Evolutionary conservation across 2,329 filamentous ascomycete genomes (phyloP), one percentile per base, ranked within the genome.

Genomic region (Xylaria sp.): DNA sequence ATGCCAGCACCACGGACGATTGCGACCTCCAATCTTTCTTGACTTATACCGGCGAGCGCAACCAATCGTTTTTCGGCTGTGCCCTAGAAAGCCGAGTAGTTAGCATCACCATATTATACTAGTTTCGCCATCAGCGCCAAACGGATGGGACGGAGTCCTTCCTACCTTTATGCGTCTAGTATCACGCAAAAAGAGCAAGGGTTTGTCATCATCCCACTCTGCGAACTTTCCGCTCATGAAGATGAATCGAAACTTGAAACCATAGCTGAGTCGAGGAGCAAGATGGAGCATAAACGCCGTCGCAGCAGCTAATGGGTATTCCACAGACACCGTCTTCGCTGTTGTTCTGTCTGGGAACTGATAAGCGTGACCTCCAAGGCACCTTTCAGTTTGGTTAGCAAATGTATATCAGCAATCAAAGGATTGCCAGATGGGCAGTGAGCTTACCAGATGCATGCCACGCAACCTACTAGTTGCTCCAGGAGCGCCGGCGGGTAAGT

Each of bases 381-480:
- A 55, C 52, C 52, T 72, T 23, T 72, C 74, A 25, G 89, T 85
- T 52, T 85, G 79, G 28, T 80, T 15, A 57, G 85, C 71, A 85
- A 82, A 34, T 80, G 83, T 80, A 66, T 83, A 79, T 50, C 86
- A 81, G 81, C 76, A 75, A 48, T 78, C 79, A 28, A 28, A 8
- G 5, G 30, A 23, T 43, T 18, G n/a, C 8, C 6, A 6, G 48
- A 30, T 12, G 20, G 3, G 41, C n/a, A 12, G n/a, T 34, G 18
- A 34, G 83, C 83, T 45, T 85, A 90, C 90, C 90, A 92, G 30
- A 92, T 83, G 73, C 87, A 90, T 0, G 85, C 89, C 52, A 88
- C 83, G 0, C 88, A 88, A 18, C 87, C 89, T 3, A 43, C 30
- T 13, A 76, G 66, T 72, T 86, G 79, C 3, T 80, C 78, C 10